Evolutionary conservation across 805 yeast genomes (phyloP).

Genomic region (Isabelozyma heimii): DNA sequence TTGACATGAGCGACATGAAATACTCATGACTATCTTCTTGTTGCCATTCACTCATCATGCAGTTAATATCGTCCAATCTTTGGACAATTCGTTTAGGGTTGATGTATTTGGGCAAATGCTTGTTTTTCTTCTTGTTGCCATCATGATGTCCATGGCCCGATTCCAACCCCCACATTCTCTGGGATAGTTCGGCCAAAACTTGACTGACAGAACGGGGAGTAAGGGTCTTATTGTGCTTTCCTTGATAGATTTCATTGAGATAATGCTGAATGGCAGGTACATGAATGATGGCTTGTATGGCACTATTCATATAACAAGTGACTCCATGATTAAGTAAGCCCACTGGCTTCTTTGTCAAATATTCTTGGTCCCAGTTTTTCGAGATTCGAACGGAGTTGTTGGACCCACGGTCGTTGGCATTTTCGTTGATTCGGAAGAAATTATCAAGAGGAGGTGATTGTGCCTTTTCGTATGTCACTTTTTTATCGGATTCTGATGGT

Average conservation of each 20-base stretch:
- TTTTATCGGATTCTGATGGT: not conserved
- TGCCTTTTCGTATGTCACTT: not conserved
- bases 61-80: constrained; percentile 78
- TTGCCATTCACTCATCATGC: constrained; percentile 97
- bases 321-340: constrained; percentile 92
- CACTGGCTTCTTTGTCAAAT: constrained; percentile 49
- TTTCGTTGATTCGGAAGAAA: constrained; percentile 61
- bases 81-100: constrained; percentile 75
- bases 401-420: constrained; percentile 60
- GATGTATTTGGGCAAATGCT: constrained; percentile 42
- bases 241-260: constrained; percentile 59
- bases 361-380: constrained; percentile 69
- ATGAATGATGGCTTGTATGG: constrained; percentile 86
- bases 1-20: constrained; percentile 84
- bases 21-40: constrained; percentile 98
- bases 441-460: constrained; percentile 3
- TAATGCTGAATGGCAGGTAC: constrained; percentile 90
- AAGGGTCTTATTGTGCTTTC: constrained; percentile 47
- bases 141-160: constrained; percentile 29
- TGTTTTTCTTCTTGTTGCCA: constrained; percentile 13
- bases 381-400: constrained; percentile 54
- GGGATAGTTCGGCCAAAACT: constrained; percentile 64
- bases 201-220: constrained; percentile 60
- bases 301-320: constrained; percentile 95
- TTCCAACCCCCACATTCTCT: constrained; percentile 61